A percentile compares a stretch with the other conserved stretches of the same genome.
These are phyloP conservation scores for Termitomyces heimii DNA, from an alignment of 768 basidiomycete genomes.

Conservation along the genomic window DNA sequence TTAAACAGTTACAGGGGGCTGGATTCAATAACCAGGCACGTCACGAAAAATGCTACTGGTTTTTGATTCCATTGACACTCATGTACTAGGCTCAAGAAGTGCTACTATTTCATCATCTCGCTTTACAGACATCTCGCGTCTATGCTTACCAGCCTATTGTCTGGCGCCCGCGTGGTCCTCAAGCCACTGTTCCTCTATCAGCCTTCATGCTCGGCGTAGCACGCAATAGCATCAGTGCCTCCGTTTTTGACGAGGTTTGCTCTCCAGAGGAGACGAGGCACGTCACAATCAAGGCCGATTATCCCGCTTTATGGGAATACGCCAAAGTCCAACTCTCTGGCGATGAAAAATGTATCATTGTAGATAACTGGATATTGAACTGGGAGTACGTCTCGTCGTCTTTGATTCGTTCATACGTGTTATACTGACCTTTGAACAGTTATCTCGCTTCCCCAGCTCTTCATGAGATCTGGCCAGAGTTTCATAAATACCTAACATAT, in stretches of 20 bases:
- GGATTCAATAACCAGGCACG: constrained; percentile 45
- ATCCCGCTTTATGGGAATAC: constrained; percentile 30
- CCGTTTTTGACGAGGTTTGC: constrained; percentile 34
- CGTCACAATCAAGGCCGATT: constrained; percentile 21
- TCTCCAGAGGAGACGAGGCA: constrained; percentile 30
- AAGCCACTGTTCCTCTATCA: constrained; percentile 34
- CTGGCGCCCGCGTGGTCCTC: constrained; percentile 37
- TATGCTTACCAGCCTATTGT: constrained; percentile 42
- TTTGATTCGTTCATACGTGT: not conserved
- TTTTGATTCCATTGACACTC: not conserved
- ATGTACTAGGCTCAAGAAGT: constrained; percentile 36
- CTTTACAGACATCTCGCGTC: constrained; percentile 29
- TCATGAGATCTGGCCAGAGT: constrained; percentile 34
- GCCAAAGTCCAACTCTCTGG: constrained; percentile 25
- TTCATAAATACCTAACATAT: constrained; percentile 28
- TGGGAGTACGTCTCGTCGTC: constrained; percentile 29
- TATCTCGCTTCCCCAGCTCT: constrained; percentile 34
- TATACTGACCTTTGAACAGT: constrained; percentile 14
- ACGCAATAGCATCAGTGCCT: constrained; percentile 27
- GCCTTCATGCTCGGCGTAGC: constrained; percentile 37
- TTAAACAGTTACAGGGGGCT: constrained; percentile 40
- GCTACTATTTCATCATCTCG: constrained; percentile 39
- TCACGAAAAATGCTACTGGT: not conserved
- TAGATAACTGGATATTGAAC: constrained; percentile 38
- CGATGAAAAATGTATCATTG: constrained; percentile 33